Conservation (phyloP, 2,329 filamentous ascomycete genomes). For the Phaeomoniella chlamydospora region DNA sequence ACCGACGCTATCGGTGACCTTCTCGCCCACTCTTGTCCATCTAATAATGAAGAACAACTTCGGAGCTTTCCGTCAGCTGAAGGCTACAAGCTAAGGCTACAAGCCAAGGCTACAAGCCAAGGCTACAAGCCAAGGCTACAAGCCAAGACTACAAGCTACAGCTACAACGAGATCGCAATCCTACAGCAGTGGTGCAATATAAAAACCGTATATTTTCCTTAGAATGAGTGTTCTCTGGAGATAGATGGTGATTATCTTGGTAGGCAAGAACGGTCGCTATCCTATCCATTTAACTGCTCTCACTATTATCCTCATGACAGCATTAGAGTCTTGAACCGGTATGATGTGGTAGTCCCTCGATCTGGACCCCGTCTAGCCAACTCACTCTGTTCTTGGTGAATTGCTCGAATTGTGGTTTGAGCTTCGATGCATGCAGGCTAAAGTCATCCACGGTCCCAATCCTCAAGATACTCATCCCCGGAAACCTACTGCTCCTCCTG, state of each 20-base stretch:
- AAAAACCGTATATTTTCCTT: background rate
- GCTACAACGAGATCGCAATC: too few species aligned
- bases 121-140: too few species aligned
- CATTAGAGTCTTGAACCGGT: constrained; percentile 9
- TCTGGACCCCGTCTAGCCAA: constrained; percentile 24
- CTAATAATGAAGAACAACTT: too few species aligned
- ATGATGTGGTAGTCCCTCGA: constrained; percentile 16
- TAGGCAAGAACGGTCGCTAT: background rate
- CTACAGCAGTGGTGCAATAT: too few species aligned
- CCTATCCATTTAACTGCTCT: background rate
- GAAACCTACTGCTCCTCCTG: constrained; percentile 27
- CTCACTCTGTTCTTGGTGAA: constrained; percentile 35
- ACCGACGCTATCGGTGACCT: too few species aligned
- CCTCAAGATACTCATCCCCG: constrained; percentile 32
- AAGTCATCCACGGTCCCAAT: constrained; percentile 49
- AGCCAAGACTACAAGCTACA: too few species aligned
- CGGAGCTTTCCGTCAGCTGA: too few species aligned
- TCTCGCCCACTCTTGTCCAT: too few species aligned
- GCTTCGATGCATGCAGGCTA: constrained; percentile 36
- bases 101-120: too few species aligned
- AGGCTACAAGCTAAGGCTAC: too few species aligned
- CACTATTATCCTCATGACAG: background rate
- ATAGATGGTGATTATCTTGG: too few species aligned
- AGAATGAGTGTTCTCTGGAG: background rate
- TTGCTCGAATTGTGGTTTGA: constrained; percentile 37